phyloP scores from a whole-genome alignment of 208 protist species.

The Trypanosoma cruzi region DNA sequence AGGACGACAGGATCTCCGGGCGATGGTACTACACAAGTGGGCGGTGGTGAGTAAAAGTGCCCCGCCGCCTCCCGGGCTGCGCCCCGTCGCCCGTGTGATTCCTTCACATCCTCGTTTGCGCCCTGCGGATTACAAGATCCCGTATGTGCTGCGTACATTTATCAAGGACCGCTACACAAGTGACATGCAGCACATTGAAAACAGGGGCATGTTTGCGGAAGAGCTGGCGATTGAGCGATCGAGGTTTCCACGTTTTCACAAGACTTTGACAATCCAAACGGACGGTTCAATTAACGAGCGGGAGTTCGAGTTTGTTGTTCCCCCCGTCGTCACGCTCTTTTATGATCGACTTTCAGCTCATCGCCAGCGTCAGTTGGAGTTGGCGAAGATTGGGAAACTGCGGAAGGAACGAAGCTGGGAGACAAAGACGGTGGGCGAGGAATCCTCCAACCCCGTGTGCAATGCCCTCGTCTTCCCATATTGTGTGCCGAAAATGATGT shows the following conservation, averaged over 20 bases:
- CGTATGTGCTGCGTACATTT: constrained; percentile 85
- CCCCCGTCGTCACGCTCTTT: constrained; percentile 81
- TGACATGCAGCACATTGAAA: constrained; percentile 90
- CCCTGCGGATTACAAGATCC: constrained; percentile 84
- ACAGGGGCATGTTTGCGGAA: constrained; percentile 90
- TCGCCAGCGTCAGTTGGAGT: constrained; percentile 78
- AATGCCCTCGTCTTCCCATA: constrained; percentile 87
- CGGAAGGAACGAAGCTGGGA: constrained; percentile 73
- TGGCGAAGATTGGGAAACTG: constrained; percentile 86
- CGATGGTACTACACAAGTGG: constrained; percentile 91
- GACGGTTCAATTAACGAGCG: constrained; percentile 88
- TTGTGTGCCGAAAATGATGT: constrained; percentile 81
- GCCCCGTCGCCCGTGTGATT: constrained; percentile 55
- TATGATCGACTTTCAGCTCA: constrained; percentile 81
- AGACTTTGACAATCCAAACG: constrained; percentile 82
- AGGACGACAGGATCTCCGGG: background rate
- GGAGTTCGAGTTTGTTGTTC: constrained; percentile 90
- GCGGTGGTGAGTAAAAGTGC: constrained; percentile 82
- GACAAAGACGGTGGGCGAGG: constrained; percentile 37
- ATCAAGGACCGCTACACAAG: constrained; percentile 85
- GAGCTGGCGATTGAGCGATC: constrained; percentile 88
- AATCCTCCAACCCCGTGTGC: constrained; percentile 72
- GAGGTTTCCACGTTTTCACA: constrained; percentile 80
- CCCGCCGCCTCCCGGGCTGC: constrained; percentile 61
- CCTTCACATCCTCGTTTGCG: constrained; percentile 62